These are phyloP conservation scores for Aspergillus fructus DNA, from an alignment of 2,329 filamentous ascomycete genomes.

Conservation along the genomic window DNA sequence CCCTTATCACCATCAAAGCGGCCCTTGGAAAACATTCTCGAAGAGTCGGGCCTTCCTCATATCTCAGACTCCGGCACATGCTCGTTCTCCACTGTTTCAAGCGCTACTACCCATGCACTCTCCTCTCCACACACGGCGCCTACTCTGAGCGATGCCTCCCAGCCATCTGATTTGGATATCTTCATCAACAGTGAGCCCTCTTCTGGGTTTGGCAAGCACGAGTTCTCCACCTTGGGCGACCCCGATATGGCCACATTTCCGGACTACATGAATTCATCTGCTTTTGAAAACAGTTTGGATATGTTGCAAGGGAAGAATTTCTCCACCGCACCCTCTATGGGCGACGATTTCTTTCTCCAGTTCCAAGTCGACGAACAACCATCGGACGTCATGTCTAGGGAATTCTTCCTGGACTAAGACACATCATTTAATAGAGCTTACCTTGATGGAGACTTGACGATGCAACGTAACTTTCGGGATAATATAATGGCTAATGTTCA, in stretches of 20 bases:
- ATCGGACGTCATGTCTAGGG: slow-evolving; percentile 23
- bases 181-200: slow-evolving; percentile 39
- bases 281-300: slow-evolving; percentile 35
- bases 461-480: slow-evolving; percentile 15
- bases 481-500: slow-evolving; percentile 18
- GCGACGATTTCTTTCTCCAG: slow-evolving; percentile 39
- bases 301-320: slow-evolving; percentile 34
- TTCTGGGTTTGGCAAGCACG: slow-evolving; percentile 27
- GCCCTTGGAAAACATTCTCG: slow-evolving; percentile 29
- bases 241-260: slow-evolving; percentile 33
- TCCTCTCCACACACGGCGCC: slow-evolving; percentile 40
- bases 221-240: slow-evolving; percentile 31
- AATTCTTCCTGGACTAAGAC: slow-evolving; percentile 25
- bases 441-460: slow-evolving; percentile 16
- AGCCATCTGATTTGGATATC: slow-evolving; percentile 40
- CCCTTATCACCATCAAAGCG: slow-evolving; percentile 35
- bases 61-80: slow-evolving; percentile 28
- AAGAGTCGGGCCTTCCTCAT: slow-evolving; percentile 29
- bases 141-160: slow-evolving; percentile 33
- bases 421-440: slow-evolving; percentile 1
- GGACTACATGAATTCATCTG: slow-evolving; percentile 33
- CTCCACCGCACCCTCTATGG: slow-evolving; percentile 23
- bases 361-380: slow-evolving; percentile 37
- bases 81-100: slow-evolving; percentile 30
- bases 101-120: slow-evolving; percentile 30